Evolutionary conservation across 306 rosid species (phyloP).

Genomic region (Vigna trinervia): DNA sequence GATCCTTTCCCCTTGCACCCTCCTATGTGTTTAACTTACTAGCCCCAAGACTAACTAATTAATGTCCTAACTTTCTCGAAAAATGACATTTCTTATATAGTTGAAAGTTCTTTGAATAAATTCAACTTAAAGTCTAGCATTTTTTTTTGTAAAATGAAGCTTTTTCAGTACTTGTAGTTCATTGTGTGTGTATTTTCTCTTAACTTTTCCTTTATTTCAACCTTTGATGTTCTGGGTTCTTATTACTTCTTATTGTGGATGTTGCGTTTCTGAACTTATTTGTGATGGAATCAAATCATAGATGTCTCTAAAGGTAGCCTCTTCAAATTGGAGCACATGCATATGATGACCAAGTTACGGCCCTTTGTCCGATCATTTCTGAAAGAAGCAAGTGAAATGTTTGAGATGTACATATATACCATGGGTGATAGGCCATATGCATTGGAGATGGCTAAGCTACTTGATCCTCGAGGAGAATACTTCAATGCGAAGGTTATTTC

Average conservation of each 20-base stretch:
- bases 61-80: neutral
- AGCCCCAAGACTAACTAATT: neutral
- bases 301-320: conserved; percentile 80
- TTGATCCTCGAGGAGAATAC: conserved; percentile 85
- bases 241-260: neutral
- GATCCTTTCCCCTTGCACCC: neutral
- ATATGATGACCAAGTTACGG: conserved; percentile 93
- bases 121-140: conserved; percentile 22
- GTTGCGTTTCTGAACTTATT: conserved; percentile 20
- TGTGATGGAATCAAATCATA: conserved; percentile 45
- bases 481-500: conserved; percentile 79
- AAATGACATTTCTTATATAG: conserved; percentile 5
- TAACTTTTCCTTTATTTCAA: conserved; percentile 16
- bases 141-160: conserved; percentile 8
- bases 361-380: conserved; percentile 79
- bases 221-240: conserved; percentile 16
- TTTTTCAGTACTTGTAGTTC: conserved; percentile 16
- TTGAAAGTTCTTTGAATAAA: conserved; percentile 27
- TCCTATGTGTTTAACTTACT: neutral
- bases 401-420: conserved; percentile 89
- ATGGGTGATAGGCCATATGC: conserved; percentile 97
- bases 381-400: conserved; percentile 76
- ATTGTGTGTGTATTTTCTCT: conserved; percentile 30
- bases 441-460: conserved; percentile 83
- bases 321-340: conserved; percentile 66